Percentiles rank a stretch among this genome's conserved stretches.
phyloP scores from a whole-genome alignment of 192 early-diverging fungal genomes.

The Backusella mclennaniae region DNA sequence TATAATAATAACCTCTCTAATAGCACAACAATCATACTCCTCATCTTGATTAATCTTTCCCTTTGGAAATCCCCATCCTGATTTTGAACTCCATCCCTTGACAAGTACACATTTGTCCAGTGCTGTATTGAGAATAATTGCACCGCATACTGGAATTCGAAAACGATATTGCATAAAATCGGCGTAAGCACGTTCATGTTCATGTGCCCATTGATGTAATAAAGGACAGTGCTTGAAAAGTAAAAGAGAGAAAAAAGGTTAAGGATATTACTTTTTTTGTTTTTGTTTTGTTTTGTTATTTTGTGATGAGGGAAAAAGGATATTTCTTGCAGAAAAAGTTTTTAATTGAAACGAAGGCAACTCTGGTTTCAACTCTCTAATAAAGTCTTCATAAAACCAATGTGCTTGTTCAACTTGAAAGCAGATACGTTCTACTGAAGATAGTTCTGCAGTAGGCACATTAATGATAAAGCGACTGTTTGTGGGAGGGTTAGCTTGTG shows the following conservation, averaged over 20 bases:
- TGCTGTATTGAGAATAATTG: constrained; percentile 84
- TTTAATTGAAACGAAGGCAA: constrained; percentile 86
- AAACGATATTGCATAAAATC: constrained; percentile 96
- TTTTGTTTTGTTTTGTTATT: not conserved
- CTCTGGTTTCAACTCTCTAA: constrained; percentile 79
- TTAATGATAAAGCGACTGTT: constrained; percentile 96
- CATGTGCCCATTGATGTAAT: constrained; percentile 82
- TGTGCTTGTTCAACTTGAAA: constrained; percentile 99
- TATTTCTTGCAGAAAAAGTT: constrained; percentile 73
- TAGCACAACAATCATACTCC: constrained; percentile 80
- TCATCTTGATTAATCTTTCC: constrained; percentile 99
- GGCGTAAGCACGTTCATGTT: constrained; percentile 86
- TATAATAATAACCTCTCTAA: constrained; percentile 70
- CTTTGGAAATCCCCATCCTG: constrained; percentile 98
- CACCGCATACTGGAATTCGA: constrained; percentile 95
- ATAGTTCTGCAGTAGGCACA: constrained; percentile 91
- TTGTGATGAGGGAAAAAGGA: constrained; percentile 19
- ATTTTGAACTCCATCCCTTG: constrained; percentile 85
- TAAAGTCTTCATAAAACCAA: constrained; percentile 99
- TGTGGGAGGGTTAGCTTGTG: not conserved
- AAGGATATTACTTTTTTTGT: constrained; percentile 11
- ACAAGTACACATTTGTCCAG: constrained; percentile 88
- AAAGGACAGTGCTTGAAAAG: constrained; percentile 92
- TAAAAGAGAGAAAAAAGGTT: constrained; percentile 22
- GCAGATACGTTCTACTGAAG: constrained; percentile 93